Evolutionary conservation across 768 basidiomycete genomes (phyloP).

Genomic region (Pulveroboletus ravenelii): DNA sequence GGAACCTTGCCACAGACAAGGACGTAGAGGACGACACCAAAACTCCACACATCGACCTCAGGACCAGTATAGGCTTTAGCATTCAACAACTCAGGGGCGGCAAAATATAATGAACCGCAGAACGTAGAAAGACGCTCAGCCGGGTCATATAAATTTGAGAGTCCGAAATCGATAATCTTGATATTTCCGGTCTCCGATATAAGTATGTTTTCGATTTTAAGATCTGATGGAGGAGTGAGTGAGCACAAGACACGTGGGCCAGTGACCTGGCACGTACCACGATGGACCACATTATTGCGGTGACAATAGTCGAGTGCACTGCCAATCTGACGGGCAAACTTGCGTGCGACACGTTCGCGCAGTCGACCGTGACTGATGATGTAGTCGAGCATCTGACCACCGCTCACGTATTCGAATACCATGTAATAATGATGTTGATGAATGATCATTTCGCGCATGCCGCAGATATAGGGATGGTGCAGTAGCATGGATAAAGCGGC

Average conservation of each 20-base stretch:
- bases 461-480: conserved; percentile 98
- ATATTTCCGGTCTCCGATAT: conserved; percentile 98
- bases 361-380: conserved; percentile 97
- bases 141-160: conserved; percentile 94
- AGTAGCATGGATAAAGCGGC: conserved; percentile 92
- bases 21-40: conserved; percentile 96
- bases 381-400: conserved; percentile 99
- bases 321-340: conserved; percentile 97
- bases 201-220: conserved; percentile 99
- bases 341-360: conserved; percentile 91
- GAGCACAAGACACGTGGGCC: conserved; percentile 3
- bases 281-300: conserved; percentile 94
- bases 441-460: conserved; percentile 98
- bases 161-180: conserved; percentile 99
- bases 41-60: conserved; percentile 98
- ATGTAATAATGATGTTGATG: conserved; percentile 99
- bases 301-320: conserved; percentile 97
- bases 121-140: conserved; percentile 81
- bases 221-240: conserved; percentile 42
- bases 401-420: conserved; percentile 98
- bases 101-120: conserved; percentile 97
- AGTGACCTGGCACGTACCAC: conserved; percentile 44
- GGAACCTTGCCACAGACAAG: conserved; percentile 98
- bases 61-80: conserved; percentile 96
- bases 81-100: conserved; percentile 94